These are phyloP conservation scores for Candolleomyces aberdarensis DNA, from an alignment of 768 basidiomycete genomes.

Conservation along the genomic window DNA sequence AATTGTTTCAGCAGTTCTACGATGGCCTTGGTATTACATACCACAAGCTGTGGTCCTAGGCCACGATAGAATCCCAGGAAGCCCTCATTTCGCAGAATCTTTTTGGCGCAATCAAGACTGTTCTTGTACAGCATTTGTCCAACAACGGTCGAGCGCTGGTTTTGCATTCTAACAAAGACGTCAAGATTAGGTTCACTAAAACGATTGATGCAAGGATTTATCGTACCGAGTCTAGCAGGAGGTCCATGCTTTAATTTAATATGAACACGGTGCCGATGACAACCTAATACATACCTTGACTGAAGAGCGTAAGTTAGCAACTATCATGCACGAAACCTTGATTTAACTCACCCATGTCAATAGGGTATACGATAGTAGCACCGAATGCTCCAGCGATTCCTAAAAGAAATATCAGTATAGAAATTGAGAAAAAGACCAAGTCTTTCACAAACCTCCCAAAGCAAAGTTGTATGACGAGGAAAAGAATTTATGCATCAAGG, in stretches of 20 bases:
- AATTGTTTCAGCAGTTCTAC: not conserved
- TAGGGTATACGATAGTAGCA: slow-evolving; percentile 97
- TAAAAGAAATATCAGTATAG: slow-evolving; percentile 26
- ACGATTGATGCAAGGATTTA: not conserved
- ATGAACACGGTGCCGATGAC: not conserved
- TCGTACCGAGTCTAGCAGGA: slow-evolving; percentile 55
- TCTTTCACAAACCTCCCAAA: slow-evolving; percentile 61
- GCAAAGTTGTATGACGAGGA: slow-evolving; percentile 84
- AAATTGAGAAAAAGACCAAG: not conserved
- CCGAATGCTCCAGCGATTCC: slow-evolving; percentile 92
- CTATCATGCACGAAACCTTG: not conserved
- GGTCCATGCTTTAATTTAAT: slow-evolving; percentile 3
- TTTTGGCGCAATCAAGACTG: slow-evolving; percentile 89
- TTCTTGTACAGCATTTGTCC: slow-evolving; percentile 97
- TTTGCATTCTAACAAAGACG: slow-evolving; percentile 73
- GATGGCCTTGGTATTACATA: slow-evolving; percentile 28
- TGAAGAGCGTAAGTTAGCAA: slow-evolving; percentile 26
- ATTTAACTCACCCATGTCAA: slow-evolving; percentile 73
- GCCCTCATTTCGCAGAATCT: slow-evolving; percentile 94
- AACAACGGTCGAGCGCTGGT: slow-evolving; percentile 94
- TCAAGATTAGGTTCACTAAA: not conserved
- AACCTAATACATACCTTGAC: slow-evolving; percentile 60
- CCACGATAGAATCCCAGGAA: slow-evolving; percentile 95
- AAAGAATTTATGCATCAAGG: slow-evolving; percentile 53
- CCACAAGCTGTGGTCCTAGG: slow-evolving; percentile 90